phyloP scores from a whole-genome alignment of 345 rosid species.

The Noccaea caerulescens region DNA sequence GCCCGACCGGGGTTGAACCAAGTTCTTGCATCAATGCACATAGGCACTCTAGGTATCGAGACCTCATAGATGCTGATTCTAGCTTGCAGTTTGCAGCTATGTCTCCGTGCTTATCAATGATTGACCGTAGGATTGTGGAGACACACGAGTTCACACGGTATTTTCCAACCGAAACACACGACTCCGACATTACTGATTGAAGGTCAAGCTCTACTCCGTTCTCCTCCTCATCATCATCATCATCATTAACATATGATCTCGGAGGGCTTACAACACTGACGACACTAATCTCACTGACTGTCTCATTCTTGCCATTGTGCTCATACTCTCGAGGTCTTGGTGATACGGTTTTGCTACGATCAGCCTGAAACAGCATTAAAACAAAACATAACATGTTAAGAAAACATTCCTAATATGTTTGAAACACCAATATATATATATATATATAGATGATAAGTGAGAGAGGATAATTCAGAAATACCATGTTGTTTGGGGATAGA shows the following conservation, averaged over 20 bases:
- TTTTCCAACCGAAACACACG: slow-evolving; percentile 72
- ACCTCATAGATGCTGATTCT: slow-evolving; percentile 70
- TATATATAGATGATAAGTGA: background rate
- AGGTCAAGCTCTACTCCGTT: slow-evolving; percentile 49
- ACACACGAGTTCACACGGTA: slow-evolving; percentile 63
- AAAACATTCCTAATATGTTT: slow-evolving; percentile 1
- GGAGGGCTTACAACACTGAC: slow-evolving; percentile 39
- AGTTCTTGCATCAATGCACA: slow-evolving; percentile 79
- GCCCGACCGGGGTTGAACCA: slow-evolving; percentile 54
- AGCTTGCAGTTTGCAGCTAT: slow-evolving; percentile 66
- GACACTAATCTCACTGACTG: slow-evolving; percentile 31
- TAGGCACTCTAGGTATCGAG: slow-evolving; percentile 69
- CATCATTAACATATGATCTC: slow-evolving; percentile 36
- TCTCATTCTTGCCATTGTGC: slow-evolving; percentile 24
- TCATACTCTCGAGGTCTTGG: slow-evolving; percentile 23
- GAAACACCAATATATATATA: background rate
- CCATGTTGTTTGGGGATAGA: slow-evolving; percentile 37
- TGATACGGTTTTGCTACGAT: slow-evolving; percentile 16
- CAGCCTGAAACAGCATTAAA: slow-evolving; percentile 23
- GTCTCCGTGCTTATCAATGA: slow-evolving; percentile 72
- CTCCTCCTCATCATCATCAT: slow-evolving; percentile 40
- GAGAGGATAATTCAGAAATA: slow-evolving; percentile 8
- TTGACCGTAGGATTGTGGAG: slow-evolving; percentile 55
- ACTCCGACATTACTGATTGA: slow-evolving; percentile 63
- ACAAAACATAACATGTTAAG: slow-evolving; percentile 20